Evolutionary conservation across 192 early-diverging fungal genomes (phyloP).

Genomic region (Geranomyces variabilis): DNA sequence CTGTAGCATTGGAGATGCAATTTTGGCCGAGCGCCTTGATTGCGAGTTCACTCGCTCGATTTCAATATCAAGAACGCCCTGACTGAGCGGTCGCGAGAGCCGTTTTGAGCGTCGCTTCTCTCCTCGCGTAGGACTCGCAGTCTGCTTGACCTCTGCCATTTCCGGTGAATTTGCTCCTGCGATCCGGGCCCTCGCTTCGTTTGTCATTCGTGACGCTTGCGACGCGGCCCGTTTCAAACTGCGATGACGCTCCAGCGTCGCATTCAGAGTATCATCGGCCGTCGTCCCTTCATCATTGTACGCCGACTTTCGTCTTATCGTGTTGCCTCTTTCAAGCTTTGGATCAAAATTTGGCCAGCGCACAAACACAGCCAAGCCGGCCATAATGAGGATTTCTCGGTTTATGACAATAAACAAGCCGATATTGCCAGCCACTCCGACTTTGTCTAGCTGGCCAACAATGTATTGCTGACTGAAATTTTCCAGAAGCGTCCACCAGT

Average conservation of each 20-base stretch:
- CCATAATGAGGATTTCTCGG: conserved; percentile 7
- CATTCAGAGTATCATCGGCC: neutral
- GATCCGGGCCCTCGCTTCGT: too few relatives aligned
- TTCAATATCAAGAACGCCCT: too few relatives aligned
- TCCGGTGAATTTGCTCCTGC: too few relatives aligned
- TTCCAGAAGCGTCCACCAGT: neutral
- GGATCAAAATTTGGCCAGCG: conserved; percentile 4
- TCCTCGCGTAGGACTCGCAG: too few relatives aligned
- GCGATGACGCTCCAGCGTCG: conserved; percentile 8
- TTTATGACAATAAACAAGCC: neutral
- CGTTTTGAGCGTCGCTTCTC: too few relatives aligned
- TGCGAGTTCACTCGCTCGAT: too few relatives aligned
- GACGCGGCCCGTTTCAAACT: neutral
- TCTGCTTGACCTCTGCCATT: too few relatives aligned
- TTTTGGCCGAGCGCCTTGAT: too few relatives aligned
- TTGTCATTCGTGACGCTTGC: neutral
- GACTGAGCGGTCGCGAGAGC: too few relatives aligned
- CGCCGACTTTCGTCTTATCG: neutral
- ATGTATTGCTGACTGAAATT: neutral
- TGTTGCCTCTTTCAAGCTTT: neutral
- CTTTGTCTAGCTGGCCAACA: neutral
- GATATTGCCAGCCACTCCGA: neutral
- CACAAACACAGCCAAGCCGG: conserved; percentile 1
- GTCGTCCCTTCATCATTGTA: conserved; percentile 2
- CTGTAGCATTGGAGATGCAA: too few relatives aligned